Evolutionary conservation across 2,329 filamentous ascomycete genomes (phyloP).

Genomic region (Eutypa lata): DNA sequence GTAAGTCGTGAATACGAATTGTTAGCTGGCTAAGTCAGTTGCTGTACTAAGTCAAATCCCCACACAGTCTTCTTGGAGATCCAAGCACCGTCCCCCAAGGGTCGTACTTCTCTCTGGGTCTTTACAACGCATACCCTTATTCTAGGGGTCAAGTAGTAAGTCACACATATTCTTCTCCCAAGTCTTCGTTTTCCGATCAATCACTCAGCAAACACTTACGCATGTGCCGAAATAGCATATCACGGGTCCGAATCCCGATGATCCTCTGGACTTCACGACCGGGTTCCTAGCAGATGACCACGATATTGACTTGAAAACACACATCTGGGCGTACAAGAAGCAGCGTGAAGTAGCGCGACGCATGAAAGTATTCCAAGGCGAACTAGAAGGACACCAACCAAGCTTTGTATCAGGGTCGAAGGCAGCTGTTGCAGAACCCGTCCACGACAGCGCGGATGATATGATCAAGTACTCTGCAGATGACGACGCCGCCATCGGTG

Average conservation of each 20-base stretch:
- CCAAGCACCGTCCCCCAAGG: not conserved
- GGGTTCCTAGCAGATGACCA: slow-evolving; percentile 49
- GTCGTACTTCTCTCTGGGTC: slow-evolving; percentile 4
- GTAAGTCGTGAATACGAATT: no score
- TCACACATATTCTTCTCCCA: not conserved
- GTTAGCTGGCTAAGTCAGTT: slow-evolving; percentile 1
- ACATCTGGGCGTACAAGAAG: no score
- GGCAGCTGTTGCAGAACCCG: no score
- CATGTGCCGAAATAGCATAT: slow-evolving; percentile 50
- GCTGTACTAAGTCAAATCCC: not conserved
- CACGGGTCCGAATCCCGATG: slow-evolving; percentile 31
- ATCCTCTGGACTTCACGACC: slow-evolving; percentile 50
- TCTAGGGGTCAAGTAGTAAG: slow-evolving; percentile 6
- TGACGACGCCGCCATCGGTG: slow-evolving; percentile 40
- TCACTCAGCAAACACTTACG: not conserved
- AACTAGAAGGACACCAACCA: no score
- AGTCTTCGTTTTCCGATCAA: not conserved
- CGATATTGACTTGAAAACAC: slow-evolving; percentile 49
- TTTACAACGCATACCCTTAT: slow-evolving; percentile 5
- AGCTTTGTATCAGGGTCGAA: no score
- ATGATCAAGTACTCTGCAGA: slow-evolving; percentile 40
- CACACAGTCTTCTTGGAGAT: not conserved
- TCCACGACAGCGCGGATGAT: no score
- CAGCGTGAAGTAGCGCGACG: slow-evolving; percentile 57
- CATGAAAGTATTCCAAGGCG: slow-evolving; percentile 45